Percentiles rank a stretch among this genome's conserved stretches.
Evolutionary conservation across 176 grass and related monocot genomes (phyloP).

Genomic region (Panicum miliaceum): DNA sequence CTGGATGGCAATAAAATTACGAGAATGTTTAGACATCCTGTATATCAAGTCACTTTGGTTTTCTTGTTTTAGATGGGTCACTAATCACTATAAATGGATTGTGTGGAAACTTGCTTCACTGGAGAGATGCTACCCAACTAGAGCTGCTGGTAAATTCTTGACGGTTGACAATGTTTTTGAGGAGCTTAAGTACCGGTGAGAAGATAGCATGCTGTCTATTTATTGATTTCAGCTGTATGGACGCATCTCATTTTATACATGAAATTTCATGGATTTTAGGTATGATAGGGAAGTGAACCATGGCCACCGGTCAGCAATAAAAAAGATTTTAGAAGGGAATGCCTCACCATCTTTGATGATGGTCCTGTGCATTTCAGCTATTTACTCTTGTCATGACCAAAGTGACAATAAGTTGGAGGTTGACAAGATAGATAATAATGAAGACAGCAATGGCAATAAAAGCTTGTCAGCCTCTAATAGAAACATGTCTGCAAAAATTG

Average conservation of each 20-base stretch:
- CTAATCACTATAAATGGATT: conserved; percentile 89
- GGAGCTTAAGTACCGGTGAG: conserved; percentile 89
- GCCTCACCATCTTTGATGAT: conserved; percentile 87
- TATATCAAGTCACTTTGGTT: conserved; percentile 42
- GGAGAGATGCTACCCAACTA: conserved; percentile 74
- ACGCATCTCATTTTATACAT: conserved; percentile 36
- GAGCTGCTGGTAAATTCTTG: conserved; percentile 76
- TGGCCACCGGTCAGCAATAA: conserved; percentile 86
- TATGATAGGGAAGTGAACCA: conserved; percentile 93
- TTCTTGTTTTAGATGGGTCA: conserved; percentile 79
- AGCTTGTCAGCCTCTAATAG: conserved; percentile 40
- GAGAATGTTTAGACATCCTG: neutral
- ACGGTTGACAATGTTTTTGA: conserved; percentile 84
- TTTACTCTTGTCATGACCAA: conserved; percentile 61
- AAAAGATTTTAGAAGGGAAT: conserved; percentile 93
- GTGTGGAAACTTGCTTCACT: conserved; percentile 88
- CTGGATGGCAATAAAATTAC: conserved; percentile 14
- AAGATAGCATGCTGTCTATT: conserved; percentile 32
- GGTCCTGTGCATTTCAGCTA: conserved; percentile 89
- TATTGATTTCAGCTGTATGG: conserved; percentile 29
- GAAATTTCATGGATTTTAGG: conserved; percentile 53
- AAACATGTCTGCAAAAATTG: conserved; percentile 56
- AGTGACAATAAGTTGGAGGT: conserved; percentile 43
- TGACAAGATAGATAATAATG: conserved; percentile 39
- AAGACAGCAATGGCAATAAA: conserved; percentile 31